Conservation (phyloP, 768 basidiomycete species). For the Calocybe cyanea region DNA sequence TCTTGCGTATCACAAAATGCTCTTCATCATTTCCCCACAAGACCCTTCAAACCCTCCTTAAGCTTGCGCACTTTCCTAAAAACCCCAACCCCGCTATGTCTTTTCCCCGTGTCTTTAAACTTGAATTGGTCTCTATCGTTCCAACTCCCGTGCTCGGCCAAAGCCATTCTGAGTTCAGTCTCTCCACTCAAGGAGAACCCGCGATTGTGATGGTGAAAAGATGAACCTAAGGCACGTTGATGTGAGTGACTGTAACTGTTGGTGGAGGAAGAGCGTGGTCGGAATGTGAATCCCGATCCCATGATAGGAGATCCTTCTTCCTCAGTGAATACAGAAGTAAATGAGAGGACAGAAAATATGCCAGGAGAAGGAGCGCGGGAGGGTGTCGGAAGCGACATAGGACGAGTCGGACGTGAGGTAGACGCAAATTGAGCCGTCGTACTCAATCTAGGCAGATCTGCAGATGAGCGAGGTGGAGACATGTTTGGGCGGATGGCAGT, state of each 20-base stretch:
- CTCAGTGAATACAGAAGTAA: constrained; percentile 8
- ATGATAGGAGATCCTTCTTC: constrained; percentile 1
- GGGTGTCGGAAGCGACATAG: constrained; percentile 12
- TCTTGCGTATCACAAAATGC: no score
- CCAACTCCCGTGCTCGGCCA: constrained; percentile 35
- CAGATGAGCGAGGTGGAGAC: constrained; percentile 11
- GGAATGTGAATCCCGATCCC: constrained; percentile 18
- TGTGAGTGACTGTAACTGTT: neutral
- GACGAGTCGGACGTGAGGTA: constrained; percentile 1
- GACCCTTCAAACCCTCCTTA: constrained; percentile 26
- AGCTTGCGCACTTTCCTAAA: constrained; percentile 13
- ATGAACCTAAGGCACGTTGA: constrained; percentile 23
- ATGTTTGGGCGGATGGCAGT: constrained; percentile 41
- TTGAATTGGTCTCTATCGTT: constrained; percentile 10
- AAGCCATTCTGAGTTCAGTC: constrained; percentile 53
- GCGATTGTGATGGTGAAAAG: constrained; percentile 13
- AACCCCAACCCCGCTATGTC: constrained; percentile 4
- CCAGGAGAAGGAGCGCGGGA: constrained; percentile 15
- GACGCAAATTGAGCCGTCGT: neutral
- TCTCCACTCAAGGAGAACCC: constrained; percentile 61
- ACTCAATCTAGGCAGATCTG: constrained; percentile 7
- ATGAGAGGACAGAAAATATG: constrained; percentile 16
- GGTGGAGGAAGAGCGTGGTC: neutral
- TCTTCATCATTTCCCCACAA: constrained; percentile 12
- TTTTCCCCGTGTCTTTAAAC: constrained; percentile 18